These are phyloP conservation scores for Xylaria arbuscula DNA, from an alignment of 2,329 filamentous ascomycete genomes.

Conservation along the genomic window DNA sequence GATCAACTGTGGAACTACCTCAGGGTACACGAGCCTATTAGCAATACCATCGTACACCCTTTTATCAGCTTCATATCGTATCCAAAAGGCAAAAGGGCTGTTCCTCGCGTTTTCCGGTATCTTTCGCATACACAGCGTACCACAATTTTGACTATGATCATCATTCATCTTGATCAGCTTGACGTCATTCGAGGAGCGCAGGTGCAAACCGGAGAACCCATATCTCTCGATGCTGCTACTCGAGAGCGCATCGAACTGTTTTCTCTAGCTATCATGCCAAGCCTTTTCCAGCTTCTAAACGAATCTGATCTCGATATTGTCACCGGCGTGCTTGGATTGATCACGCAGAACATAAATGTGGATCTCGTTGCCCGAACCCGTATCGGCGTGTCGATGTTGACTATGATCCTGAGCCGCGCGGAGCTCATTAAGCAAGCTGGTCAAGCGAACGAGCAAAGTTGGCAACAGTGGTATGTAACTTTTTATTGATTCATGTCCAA, in stretches of 20 bases:
- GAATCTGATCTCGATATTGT: slow-evolving; percentile 93
- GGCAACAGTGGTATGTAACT: slow-evolving; percentile 80
- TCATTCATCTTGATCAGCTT: slow-evolving; percentile 90
- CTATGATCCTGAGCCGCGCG: slow-evolving; percentile 92
- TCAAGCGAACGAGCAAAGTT: slow-evolving; percentile 75
- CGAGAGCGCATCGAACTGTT: slow-evolving; percentile 95
- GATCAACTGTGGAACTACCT: slow-evolving; percentile 84
- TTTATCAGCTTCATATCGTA: slow-evolving; percentile 97
- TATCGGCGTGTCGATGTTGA: slow-evolving; percentile 89
- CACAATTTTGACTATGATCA: slow-evolving; percentile 94
- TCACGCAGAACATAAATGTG: slow-evolving; percentile 84
- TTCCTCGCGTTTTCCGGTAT: slow-evolving; percentile 93
- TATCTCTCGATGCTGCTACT: slow-evolving; percentile 76
- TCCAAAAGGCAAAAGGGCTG: slow-evolving; percentile 94
- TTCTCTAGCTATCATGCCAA: slow-evolving; percentile 86
- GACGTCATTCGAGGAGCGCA: slow-evolving; percentile 88
- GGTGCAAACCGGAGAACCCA: slow-evolving; percentile 76
- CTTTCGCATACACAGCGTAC: slow-evolving; percentile 92
- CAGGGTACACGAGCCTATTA: slow-evolving; percentile 93
- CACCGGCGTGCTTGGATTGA: slow-evolving; percentile 85
- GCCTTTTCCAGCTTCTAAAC: slow-evolving; percentile 88
- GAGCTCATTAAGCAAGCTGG: slow-evolving; percentile 90
- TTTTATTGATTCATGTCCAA: background rate
- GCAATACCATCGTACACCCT: slow-evolving; percentile 80
- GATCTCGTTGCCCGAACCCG: slow-evolving; percentile 86